These are phyloP conservation scores for Luffa acutangula DNA, from an alignment of 306 rosid genomes.

Conservation along the genomic window DNA sequence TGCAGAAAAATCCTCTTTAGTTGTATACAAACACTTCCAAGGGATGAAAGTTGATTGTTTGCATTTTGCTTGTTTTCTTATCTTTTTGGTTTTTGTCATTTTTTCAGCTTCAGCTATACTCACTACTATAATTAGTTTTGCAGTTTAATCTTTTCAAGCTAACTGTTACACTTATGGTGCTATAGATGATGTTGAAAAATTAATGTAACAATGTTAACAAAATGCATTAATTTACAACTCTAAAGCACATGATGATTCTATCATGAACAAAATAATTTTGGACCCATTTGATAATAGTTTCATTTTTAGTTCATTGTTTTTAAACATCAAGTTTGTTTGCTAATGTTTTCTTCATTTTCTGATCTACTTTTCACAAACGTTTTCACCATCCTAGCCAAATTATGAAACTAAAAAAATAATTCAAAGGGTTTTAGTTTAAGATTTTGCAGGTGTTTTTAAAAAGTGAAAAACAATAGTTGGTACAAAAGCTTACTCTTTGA, in stretches of 20 bases:
- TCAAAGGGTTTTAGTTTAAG: background rate
- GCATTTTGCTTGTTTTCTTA: background rate
- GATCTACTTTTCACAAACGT: background rate
- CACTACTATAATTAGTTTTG: background rate
- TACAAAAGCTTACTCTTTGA: background rate
- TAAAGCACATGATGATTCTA: background rate
- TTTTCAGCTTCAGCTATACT: background rate
- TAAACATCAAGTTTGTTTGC: background rate
- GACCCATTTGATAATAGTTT: background rate
- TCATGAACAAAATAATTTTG: background rate
- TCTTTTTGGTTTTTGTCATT: background rate
- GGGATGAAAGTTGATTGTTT: background rate
- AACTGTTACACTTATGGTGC: background rate
- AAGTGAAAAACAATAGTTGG: background rate
- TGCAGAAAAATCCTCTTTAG: slow-evolving; percentile 21
- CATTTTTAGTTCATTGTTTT: background rate
- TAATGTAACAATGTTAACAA: background rate
- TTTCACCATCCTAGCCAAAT: background rate
- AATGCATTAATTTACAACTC: background rate
- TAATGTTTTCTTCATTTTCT: background rate
- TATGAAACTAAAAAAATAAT: background rate
- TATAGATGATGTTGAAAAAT: background rate
- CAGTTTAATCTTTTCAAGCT: background rate
- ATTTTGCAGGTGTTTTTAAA: background rate
- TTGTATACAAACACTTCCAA: background rate